Base-by-base conservation (phyloP, 495 filamentous ascomycete species). In the Podospora bellae-mahoneyi region DNA sequence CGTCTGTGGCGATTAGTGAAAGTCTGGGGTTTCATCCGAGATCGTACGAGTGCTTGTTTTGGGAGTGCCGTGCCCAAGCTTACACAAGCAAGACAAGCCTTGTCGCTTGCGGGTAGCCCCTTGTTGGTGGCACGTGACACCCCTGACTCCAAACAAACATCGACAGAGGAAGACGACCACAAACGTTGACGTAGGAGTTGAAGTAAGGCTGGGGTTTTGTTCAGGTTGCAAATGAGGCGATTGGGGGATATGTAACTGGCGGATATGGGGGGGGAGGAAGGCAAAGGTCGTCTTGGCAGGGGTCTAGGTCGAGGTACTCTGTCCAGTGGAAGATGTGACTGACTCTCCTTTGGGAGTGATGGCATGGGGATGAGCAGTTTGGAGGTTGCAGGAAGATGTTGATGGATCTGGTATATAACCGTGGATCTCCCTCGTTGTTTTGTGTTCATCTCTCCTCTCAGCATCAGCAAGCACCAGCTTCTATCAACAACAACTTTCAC, bases 81-180 rank as follows among this genome's bases (percentile, higher is more conserved):
- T 20, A 58, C 55, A 58, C 55, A 58, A 58, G 60, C 65, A 34
- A 58, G 9, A 58, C 55, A 58, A 58, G 60, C 65, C 23, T 28
- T 61, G 23, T 27, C 39, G 54, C 57, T 23, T 53, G 6, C 48
- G 30, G 48, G 48, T 56, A 30, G 23, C 56, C 54, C 64, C 39
- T 60, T 59, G 55, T 18, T 23, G 19, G 53, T 19, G 9, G 65
- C 74, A 75, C 74, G 74, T 75, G 74, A 75, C 61, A 71, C 64
- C 72, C 74, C 72, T 74, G 66, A 69, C 60, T 58, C 70, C 66
- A 64, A 60, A 69, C 65, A 68, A 67, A 54, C 63, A 64, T 61
- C 28, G 60, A 58, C 23, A 53, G 28, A 63, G 15, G 18, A 39
- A 23, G 39, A 48, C 39, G 5, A 13, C 30, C 26, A 60, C 60